Conservation (phyloP, 192 early-diverging fungal species). For the Coemansia sp. region DNA sequence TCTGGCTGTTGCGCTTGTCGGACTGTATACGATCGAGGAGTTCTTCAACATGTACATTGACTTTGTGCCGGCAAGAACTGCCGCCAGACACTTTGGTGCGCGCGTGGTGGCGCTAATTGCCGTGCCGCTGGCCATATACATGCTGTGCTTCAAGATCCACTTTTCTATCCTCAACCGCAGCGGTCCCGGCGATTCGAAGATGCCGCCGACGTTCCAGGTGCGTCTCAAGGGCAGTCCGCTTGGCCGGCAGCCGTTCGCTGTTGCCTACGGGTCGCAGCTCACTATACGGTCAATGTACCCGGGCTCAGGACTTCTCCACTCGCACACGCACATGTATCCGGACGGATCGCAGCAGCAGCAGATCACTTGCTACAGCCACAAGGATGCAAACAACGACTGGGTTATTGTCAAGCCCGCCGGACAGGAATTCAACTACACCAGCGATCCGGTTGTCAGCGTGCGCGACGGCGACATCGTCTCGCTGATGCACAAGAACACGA, state of each 20-base stretch:
- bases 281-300: constrained; percentile 20
- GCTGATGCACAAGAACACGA: constrained; percentile 63
- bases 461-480: constrained; percentile 74
- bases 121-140: constrained; percentile 75
- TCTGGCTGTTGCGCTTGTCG: constrained; percentile 86
- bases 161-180: constrained; percentile 76
- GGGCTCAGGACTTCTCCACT: constrained; percentile 53
- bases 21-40: constrained; percentile 86
- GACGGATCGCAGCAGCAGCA: constrained; percentile 75
- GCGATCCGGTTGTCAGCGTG: constrained; percentile 42
- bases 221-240: constrained; percentile 76
- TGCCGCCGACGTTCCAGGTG: constrained; percentile 85
- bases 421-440: constrained; percentile 21
- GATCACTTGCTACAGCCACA: constrained; percentile 76
- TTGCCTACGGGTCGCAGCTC: constrained; percentile 25
- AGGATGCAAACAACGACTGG: constrained; percentile 71
- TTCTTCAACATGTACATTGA: constrained; percentile 76
- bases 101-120: constrained; percentile 80
- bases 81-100: constrained; percentile 73
- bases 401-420: constrained; percentile 53
- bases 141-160: constrained; percentile 88
- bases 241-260: constrained; percentile 26
- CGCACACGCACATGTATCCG: constrained; percentile 61
- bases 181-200: constrained; percentile 91
- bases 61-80: constrained; percentile 57